Evolutionary conservation across 805 yeast genomes (phyloP), one percentile per base, ranked within the genome.

Genomic region (Dipodascus geniculatus): DNA sequence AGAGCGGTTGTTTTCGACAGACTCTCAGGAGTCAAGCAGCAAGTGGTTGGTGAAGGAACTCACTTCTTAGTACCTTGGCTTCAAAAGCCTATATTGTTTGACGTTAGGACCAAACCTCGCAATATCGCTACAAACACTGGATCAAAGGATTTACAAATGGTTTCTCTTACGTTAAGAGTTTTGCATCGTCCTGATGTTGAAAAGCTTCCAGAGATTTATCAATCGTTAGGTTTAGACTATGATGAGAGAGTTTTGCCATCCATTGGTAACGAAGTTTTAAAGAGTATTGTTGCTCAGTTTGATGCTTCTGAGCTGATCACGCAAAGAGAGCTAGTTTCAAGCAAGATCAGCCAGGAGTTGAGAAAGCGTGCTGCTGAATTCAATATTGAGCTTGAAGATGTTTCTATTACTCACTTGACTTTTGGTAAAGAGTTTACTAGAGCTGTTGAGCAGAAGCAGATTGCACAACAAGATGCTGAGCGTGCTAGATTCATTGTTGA

Each of bases 381-480:
- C 74, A 80, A 85, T 71, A 90, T 93, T 66, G 85, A 78, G 66
- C 78, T 93, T 61, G 99, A 93, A 71, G 99, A 93, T 71, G 99
- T 93, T 52, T 87, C 96, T 23, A 93, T 93, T 61, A 93, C 99
- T 16, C 99, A 93, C 71, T 83, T 93, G 87, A 87, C 97, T 0
- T 93, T 93, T 69, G 98, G 99, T 53, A 79, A 78, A 59, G 99
- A 93, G 67, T 93, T 93, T 75, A 93, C 99, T 53, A 90, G 87
- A 71, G 98, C 99, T 33, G 99, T 93, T 56, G 99, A 93, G 73
- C 96, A 87, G 73, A 93, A 93, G 69, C 98, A 93, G 72, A 95
- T 93, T 71, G 99, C 99, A 31, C 99, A 93, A 74, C 99, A 93
- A 72, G 99, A 93, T 67, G 98, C 99, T 22, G 98, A 93, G 74